These are phyloP conservation scores for Cyclotella cryptica DNA, from an alignment of 108 stramenopile genomes.

Conservation along the genomic window DNA sequence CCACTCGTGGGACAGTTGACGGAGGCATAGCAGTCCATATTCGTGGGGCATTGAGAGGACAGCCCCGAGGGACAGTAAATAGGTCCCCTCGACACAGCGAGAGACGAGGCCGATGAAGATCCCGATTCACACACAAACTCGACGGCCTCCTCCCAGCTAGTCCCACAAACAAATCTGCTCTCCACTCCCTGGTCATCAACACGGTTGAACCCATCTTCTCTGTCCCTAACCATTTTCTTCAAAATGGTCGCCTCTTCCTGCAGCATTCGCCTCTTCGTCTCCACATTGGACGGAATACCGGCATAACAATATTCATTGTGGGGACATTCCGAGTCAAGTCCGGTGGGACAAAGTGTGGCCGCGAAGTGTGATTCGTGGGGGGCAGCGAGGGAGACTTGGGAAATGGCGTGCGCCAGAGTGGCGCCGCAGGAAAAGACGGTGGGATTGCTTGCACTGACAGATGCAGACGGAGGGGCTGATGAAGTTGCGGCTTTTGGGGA, in stretches of 20 bases:
- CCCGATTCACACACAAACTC: not conserved
- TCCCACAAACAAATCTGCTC: slow-evolving; percentile 9
- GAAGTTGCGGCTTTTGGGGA: slow-evolving; percentile 1
- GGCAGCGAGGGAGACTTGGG: not conserved
- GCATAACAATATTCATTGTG: slow-evolving; percentile 20
- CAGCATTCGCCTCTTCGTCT: not conserved
- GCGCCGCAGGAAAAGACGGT: not conserved
- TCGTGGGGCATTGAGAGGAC: slow-evolving; percentile 5
- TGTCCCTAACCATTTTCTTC: not conserved
- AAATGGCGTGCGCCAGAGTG: not conserved
- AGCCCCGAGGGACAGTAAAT: slow-evolving; percentile 14
- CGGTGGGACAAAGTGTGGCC: slow-evolving; percentile 15
- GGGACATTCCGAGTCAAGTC: slow-evolving; percentile 11
- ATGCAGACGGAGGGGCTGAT: slow-evolving; percentile 2
- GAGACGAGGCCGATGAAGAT: not conserved
- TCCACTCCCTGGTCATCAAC: not conserved
- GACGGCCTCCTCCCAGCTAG: not conserved
- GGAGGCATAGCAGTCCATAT: slow-evolving; percentile 21
- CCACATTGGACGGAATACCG: slow-evolving; percentile 4
- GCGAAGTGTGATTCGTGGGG: too few relatives aligned
- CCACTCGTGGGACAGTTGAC: not conserved
- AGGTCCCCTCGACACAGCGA: not conserved
- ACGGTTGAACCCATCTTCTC: not conserved
- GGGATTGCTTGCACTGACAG: not conserved
- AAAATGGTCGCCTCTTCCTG: not conserved